Evolutionary conservation across 139 green algal species (phyloP), one percentile per base, ranked within the genome.

Genomic region (Yamagishiella unicocca): DNA sequence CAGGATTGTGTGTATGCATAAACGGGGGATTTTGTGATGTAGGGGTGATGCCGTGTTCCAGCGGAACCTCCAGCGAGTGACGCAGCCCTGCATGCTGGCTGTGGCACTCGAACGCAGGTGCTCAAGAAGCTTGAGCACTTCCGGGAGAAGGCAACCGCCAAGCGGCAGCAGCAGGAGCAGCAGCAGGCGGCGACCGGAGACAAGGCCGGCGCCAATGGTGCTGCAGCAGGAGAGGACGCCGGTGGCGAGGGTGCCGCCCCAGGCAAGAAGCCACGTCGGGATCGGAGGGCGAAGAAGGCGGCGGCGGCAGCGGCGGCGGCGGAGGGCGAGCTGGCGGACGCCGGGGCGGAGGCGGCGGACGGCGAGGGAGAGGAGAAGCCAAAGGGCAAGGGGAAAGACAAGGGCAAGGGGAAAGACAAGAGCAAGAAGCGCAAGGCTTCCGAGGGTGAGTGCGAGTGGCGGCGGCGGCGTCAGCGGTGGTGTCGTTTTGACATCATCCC

Each of bases 51-150:
- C n/a, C n/a, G n/a, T n/a, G n/a, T n/a, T n/a, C n/a, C n/a, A n/a
- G n/a, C n/a, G n/a, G n/a, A n/a, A n/a, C n/a, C n/a, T n/a, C n/a
- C n/a, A n/a, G n/a, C n/a, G n/a, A n/a, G n/a, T n/a, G n/a, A n/a
- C n/a, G n/a, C n/a, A n/a, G n/a, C n/a, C n/a, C n/a, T n/a, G n/a
- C n/a, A n/a, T n/a, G n/a, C n/a, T n/a, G n/a, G n/a, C n/a, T n/a
- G n/a, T n/a, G n/a, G n/a, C n/a, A n/a, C n/a, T n/a, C n/a, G 27
- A 38, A 22, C 33, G 4, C 78, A 90, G 91, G 89, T 93, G 31
- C 83, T 95, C 17, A 91, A 92, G 81, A 85, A 92, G 75, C 83
- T 90, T 12, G 90, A 94, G 77, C 72, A 86, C 66, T 90, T 89
- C 10, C 42, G 46, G 14, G 77, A 73, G 29, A 74, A 79, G 82